Conservation (phyloP, 1,139 yeast species). For the Sugiyamaella castrensis region DNA sequence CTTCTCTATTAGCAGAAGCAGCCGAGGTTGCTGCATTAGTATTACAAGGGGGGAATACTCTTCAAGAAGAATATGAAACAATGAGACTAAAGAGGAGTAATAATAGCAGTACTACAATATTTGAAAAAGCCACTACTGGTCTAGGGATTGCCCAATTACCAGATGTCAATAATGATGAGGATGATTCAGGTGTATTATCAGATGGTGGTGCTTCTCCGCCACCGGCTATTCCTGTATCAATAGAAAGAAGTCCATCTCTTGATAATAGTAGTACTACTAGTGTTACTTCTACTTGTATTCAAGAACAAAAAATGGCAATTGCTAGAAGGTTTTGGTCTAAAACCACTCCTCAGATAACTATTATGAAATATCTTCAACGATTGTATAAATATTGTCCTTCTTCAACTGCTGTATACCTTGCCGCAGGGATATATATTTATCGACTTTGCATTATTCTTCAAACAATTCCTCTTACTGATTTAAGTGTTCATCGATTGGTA, state of each 20-base stretch:
- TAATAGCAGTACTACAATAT: background rate
- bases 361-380: constrained; percentile 41
- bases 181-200: background rate
- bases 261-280: constrained; percentile 2
- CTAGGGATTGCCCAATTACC: background rate
- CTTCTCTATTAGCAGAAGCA: constrained; percentile 22
- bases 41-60: constrained; percentile 11
- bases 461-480: constrained; percentile 39
- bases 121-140: background rate
- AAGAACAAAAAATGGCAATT: constrained; percentile 24
- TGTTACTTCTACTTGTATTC: constrained; percentile 10
- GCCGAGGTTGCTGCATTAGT: constrained; percentile 25
- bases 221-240: constrained; percentile 3
- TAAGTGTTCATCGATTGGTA: constrained; percentile 48
- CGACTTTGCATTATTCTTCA: constrained; percentile 35
- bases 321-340: constrained; percentile 41
- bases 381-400: constrained; percentile 44
- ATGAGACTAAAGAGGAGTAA: background rate
- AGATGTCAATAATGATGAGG: constrained; percentile 3
- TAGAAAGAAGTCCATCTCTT: constrained; percentile 5
- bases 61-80: constrained; percentile 7
- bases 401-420: constrained; percentile 45
- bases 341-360: constrained; percentile 38
- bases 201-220: constrained; percentile 5
- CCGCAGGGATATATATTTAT: constrained; percentile 40